These are phyloP conservation scores for Aspergillus brasiliensis DNA, from an alignment of 2,329 filamentous ascomycete species.

Conservation along the genomic window DNA sequence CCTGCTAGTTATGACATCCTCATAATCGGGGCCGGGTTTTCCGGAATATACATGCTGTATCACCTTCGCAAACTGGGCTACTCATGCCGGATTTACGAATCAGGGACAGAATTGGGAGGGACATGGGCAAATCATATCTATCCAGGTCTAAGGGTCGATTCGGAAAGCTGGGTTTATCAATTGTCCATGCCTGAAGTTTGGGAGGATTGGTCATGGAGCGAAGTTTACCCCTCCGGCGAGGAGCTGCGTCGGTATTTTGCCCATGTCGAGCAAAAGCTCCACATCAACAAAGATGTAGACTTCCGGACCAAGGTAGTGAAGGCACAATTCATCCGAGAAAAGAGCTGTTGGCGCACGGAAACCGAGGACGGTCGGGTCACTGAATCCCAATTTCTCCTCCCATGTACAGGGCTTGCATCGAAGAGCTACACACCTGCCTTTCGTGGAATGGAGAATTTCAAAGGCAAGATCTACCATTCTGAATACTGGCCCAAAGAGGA, in stretches of 20 bases:
- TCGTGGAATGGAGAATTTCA: conserved; percentile 47
- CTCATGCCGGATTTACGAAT: conserved; percentile 5
- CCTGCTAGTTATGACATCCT: conserved; percentile 4
- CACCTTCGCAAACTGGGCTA: conserved; percentile 12
- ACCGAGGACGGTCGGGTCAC: conserved; percentile 44
- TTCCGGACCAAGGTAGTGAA: conserved; percentile 48
- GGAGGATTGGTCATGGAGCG: conserved; percentile 48
- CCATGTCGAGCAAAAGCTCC: conserved; percentile 47
- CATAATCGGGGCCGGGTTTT: conserved; percentile 15
- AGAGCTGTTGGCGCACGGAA: conserved; percentile 47
- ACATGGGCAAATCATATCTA: conserved; percentile 14
- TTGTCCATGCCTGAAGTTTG: conserved; percentile 47
- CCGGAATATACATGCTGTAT: conserved; percentile 12
- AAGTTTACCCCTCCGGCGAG: conserved; percentile 26
- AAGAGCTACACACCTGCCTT: conserved; percentile 47
- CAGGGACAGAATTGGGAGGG: conserved; percentile 10
- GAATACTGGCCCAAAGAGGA: conserved; percentile 54
- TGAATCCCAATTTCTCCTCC: conserved; percentile 47
- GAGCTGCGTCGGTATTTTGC: conserved; percentile 52
- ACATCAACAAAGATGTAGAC: conserved; percentile 47
- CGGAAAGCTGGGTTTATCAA: conserved; percentile 10
- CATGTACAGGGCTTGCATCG: conserved; percentile 48
- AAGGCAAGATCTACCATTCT: conserved; percentile 57
- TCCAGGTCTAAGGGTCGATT: conserved; percentile 11
- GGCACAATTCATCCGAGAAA: conserved; percentile 42